Percentiles rank a stretch among this genome's conserved stretches.
Conservation (phyloP, 225 moss, liverwort and hornwort species). For the Pseudoscleropodium purum region DNA sequence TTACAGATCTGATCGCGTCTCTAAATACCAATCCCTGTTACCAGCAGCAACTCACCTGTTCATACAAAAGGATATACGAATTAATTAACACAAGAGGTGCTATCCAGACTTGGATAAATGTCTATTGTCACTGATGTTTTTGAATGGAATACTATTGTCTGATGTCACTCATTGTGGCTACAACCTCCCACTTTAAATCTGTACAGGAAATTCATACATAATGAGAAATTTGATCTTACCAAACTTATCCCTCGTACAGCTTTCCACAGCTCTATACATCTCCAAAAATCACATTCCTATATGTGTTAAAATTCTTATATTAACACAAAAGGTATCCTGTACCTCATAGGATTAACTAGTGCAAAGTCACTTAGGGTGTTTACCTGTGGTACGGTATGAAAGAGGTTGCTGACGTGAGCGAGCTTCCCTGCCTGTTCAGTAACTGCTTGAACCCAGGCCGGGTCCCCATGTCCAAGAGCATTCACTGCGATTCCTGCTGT, state of each 20-base stretch:
- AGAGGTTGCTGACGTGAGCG: constrained; percentile 83
- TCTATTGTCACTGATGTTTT: neutral
- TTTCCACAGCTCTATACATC: neutral
- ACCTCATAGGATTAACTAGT: neutral
- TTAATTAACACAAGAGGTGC: neutral
- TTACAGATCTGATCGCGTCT: neutral
- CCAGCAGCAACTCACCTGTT: neutral
- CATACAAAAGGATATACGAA: neutral
- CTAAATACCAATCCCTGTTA: neutral
- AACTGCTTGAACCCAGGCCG: constrained; percentile 74
- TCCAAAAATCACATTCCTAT: neutral
- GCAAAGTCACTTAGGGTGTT: neutral
- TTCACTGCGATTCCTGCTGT: constrained; percentile 94
- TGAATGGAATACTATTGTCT: neutral
- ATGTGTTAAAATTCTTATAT: neutral
- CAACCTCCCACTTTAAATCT: neutral
- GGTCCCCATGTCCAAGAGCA: constrained; percentile 76
- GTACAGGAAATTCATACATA: neutral
- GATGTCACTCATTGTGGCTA: neutral
- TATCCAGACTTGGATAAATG: neutral
- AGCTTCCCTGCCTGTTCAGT: constrained; percentile 65
- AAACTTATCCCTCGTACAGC: neutral
- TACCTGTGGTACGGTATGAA: constrained; percentile 80
- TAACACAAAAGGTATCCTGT: neutral
- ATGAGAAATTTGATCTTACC: neutral